These are phyloP conservation scores for Noccaea caerulescens DNA, from an alignment of 345 rosid genomes.

Conservation along the genomic window DNA sequence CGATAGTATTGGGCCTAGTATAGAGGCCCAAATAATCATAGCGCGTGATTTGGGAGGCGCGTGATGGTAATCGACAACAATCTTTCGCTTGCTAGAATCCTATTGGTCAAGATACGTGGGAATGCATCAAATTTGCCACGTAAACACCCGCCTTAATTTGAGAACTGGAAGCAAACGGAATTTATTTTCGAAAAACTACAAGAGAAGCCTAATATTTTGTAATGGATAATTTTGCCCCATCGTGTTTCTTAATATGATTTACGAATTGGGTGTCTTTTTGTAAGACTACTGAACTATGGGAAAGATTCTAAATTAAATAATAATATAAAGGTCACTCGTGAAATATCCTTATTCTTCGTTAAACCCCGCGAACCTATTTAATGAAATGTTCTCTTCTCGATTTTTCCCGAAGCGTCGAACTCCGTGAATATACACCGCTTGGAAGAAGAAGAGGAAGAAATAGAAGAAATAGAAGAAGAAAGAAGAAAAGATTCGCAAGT, in stretches of 20 bases:
- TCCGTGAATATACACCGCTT: slow-evolving; percentile 24
- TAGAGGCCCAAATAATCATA: not conserved
- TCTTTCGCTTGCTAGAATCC: slow-evolving; percentile 45
- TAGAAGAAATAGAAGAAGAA: not conserved
- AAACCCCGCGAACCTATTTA: slow-evolving; percentile 49
- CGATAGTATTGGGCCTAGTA: not conserved
- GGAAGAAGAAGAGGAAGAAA: slow-evolving; percentile 14
- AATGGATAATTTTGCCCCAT: not conserved
- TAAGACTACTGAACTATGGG: not conserved
- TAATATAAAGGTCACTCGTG: not conserved
- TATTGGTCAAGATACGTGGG: slow-evolving; percentile 72
- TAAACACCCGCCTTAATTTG: slow-evolving; percentile 33
- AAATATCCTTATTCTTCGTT: slow-evolving; percentile 8
- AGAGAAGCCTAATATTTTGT: not conserved
- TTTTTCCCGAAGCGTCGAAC: slow-evolving; percentile 28
- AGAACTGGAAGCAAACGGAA: slow-evolving; percentile 50
- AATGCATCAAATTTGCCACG: slow-evolving; percentile 54
- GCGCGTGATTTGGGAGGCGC: slow-evolving; percentile 22
- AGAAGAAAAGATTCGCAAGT: slow-evolving; percentile 10
- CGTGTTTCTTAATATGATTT: not conserved
- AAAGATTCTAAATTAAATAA: not conserved
- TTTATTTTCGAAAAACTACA: not conserved
- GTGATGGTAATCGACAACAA: slow-evolving; percentile 12
- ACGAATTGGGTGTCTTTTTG: not conserved
- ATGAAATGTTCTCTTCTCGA: slow-evolving; percentile 31